Evolutionary conservation across 208 protist genomes (phyloP), one percentile per base, ranked within the genome.

Genomic region (Novymonas esmeraldas): DNA sequence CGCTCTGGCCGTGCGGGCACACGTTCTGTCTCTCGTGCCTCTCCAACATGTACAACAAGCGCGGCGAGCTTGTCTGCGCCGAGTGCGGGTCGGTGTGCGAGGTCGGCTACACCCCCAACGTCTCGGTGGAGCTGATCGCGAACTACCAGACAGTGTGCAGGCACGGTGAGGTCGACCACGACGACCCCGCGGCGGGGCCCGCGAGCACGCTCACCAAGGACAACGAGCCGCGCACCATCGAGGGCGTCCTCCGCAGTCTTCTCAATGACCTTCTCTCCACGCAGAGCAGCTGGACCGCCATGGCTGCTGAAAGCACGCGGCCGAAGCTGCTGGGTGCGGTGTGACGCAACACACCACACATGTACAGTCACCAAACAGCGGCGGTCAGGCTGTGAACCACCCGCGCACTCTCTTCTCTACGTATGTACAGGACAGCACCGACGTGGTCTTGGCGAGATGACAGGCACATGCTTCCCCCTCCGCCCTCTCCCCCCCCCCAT

Each of bases 1-100:
- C 88, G 29, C 64, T 95, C 28, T 96, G 91, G 87, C 91, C 91
- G 9, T 96, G 91, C 65, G 91, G 91, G 18, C 91, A 96, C 85
- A 92, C 88, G 20, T 96, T 96, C 57, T 96, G 91, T 52, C 75
- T 87, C 49, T 64, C 72, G 2, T 95, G 90, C 59, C 77, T 95
- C 54, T 38, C 79, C 14, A 74, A 76, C 36, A 89, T 95, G 87
- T 91, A 91, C 77, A 89, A 90, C 65, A 45, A 64, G n/a, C 63
- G 68, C 26, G 87, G 82, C 13, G 87, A 95, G 50, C 66, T 95
- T n/a, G 80, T 95, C 64, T 95, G 90, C 59, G 73, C 82, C 48
- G 87, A 95, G 77, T 95, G 90, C 67, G 85, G 87, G 46, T 91
- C 90, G 11, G 39, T 89, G 5, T 92, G 85, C 50, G 79, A 91